phyloP scores from a whole-genome alignment of 805 yeast genomes.

The Lipomyces starkeyi region DNA sequence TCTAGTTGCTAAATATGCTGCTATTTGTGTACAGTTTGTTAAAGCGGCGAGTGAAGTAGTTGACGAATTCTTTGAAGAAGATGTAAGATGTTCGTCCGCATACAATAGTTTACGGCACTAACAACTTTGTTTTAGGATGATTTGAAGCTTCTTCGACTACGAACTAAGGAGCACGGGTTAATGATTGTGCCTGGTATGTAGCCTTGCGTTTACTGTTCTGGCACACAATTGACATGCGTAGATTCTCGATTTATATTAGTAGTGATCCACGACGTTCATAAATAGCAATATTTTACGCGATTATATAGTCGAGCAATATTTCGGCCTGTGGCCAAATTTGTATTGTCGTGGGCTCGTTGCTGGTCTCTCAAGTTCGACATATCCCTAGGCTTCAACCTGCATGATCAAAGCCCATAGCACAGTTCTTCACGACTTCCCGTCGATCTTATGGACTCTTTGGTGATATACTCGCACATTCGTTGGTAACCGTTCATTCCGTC shows the following conservation, averaged over 20 bases:
- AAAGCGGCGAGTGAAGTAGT: slow-evolving; percentile 18
- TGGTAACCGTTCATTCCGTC: too few relatives aligned
- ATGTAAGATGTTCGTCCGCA: slow-evolving; percentile 11
- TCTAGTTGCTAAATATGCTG: slow-evolving; percentile 22
- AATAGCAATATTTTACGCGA: background rate
- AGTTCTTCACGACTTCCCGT: too few relatives aligned
- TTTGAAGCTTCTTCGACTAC: slow-evolving; percentile 30
- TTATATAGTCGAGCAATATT: background rate
- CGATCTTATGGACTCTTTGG: too few relatives aligned
- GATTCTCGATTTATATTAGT: slow-evolving; percentile 30
- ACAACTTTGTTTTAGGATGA: slow-evolving; percentile 15
- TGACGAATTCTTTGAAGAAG: slow-evolving; percentile 25
- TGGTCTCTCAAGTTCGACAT: too few relatives aligned
- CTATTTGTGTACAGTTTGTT: slow-evolving; percentile 25
- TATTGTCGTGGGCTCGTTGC: too few relatives aligned
- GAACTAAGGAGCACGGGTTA: slow-evolving; percentile 34
- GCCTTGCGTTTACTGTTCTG: background rate
- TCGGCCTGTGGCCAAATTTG: background rate
- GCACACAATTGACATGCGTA: background rate
- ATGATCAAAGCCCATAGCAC: background rate
- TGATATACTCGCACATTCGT: too few relatives aligned
- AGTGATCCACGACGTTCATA: slow-evolving; percentile 26
- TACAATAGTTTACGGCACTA: background rate
- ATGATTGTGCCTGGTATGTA: slow-evolving; percentile 36
- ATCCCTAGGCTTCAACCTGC: background rate